These are phyloP conservation scores for Moesziomyces parantarcticus DNA, from an alignment of 1,284 basidiomycete species.

Conservation along the genomic window DNA sequence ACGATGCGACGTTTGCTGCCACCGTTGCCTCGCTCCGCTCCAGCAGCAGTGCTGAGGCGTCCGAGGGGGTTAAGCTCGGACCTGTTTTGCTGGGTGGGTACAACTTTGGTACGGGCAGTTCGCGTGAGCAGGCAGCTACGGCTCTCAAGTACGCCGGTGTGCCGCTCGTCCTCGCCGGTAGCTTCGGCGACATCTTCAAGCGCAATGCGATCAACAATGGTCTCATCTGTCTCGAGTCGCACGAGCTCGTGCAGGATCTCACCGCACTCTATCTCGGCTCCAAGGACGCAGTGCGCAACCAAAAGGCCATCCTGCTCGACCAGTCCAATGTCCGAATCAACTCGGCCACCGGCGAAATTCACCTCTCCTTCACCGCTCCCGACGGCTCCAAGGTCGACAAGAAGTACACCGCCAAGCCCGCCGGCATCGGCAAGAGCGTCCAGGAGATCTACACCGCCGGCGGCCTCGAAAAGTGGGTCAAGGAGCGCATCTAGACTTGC, in stretches of 20 bases:
- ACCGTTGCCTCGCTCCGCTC: constrained; percentile 76
- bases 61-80: constrained; percentile 68
- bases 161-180: constrained; percentile 91
- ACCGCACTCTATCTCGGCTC: constrained; percentile 75
- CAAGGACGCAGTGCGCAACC: constrained; percentile 75
- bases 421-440: constrained; percentile 63
- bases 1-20: constrained; percentile 86
- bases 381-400: constrained; percentile 25
- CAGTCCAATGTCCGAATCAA: constrained; percentile 43
- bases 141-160: constrained; percentile 94
- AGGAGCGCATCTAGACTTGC: constrained; percentile 45
- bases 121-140: constrained; percentile 98
- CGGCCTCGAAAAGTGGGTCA: constrained; percentile 65
- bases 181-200: constrained; percentile 99
- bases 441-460: constrained; percentile 67
- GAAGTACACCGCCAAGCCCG: constrained; percentile 57
- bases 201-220: constrained; percentile 99
- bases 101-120: constrained; percentile 98
- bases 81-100: constrained; percentile 90
- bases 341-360: constrained; percentile 44
- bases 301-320: constrained; percentile 57
- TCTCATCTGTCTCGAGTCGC: constrained; percentile 91
- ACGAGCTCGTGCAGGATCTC: constrained; percentile 86
- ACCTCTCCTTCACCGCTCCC: constrained; percentile 12
- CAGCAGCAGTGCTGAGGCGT: constrained; percentile 8